These are phyloP conservation scores for Inga oerstediana DNA, from an alignment of 306 rosid species.

Conservation along the genomic window DNA sequence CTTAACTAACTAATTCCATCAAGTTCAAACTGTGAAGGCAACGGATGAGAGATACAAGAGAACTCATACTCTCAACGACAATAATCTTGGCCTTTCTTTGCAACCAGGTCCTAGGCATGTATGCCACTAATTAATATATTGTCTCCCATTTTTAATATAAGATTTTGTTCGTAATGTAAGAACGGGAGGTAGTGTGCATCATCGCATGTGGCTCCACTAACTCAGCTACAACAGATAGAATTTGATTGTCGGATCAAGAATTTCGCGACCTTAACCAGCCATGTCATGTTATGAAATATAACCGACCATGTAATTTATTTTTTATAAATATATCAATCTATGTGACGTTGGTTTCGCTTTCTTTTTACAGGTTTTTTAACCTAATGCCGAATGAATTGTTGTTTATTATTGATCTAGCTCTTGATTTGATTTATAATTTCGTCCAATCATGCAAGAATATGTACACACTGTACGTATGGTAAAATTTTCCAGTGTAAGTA, in stretches of 20 bases:
- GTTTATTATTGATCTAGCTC: not conserved
- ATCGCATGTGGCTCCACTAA: not conserved
- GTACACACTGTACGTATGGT: not conserved
- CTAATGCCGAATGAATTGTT: not conserved
- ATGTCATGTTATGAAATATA: not conserved
- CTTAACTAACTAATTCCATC: not conserved
- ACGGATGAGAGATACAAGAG: constrained; percentile 16
- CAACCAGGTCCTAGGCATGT: not conserved
- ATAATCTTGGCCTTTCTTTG: constrained; percentile 35
- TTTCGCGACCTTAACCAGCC: not conserved
- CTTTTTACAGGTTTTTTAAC: not conserved
- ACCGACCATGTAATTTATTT: not conserved
- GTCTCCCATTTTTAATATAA: too few species aligned
- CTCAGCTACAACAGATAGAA: not conserved
- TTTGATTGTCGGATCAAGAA: not conserved
- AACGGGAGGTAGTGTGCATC: too few species aligned
- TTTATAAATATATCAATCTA: not conserved
- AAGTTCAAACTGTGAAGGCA: not conserved
- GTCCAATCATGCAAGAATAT: not conserved
- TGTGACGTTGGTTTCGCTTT: not conserved
- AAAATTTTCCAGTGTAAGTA: not conserved
- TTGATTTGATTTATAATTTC: not conserved
- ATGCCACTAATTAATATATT: not conserved
- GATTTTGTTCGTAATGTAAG: too few species aligned
- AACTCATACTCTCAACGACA: constrained; percentile 23